Evolutionary conservation across 345 rosid genomes (phyloP), one percentile per base, ranked within the genome.

Genomic region (Gossypium longicalyx): DNA sequence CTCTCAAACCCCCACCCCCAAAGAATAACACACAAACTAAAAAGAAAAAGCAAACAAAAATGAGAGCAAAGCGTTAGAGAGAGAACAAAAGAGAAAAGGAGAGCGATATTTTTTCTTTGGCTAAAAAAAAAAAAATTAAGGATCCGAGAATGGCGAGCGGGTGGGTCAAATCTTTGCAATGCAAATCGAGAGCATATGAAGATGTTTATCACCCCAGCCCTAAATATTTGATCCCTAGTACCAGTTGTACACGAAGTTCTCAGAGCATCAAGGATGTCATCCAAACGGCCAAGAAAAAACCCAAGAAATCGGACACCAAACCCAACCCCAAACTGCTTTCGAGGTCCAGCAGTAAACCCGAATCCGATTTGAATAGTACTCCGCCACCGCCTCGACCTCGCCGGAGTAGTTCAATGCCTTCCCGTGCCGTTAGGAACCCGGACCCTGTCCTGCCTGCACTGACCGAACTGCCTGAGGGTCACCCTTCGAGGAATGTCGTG

Each of bases 161-260:
- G 67, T 95, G 99, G 99, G 88, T 95, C 64, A 95, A 93, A 77
- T 93, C 98, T 2, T 71, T 91, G 58, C 98, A 93, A 59, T 95
- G 99, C 88, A 95, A 88, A 77, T 93, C 99, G 0, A 87, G 92
- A 77, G 98, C 99, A 34, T 87, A 83, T 64, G 98, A 95, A 4
- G 99, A 95, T 82, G 98, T 93, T 75, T 80, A 83, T 78, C 86
- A 74, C 60, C 91, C 96, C 4, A 77, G 25, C 43, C 85, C 89
- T 1, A 87, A 82, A 60, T 80, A 70, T 79, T 77, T 83, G 15
- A 64, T 88, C 19, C 79, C 92, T 73, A 81, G 87, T 73, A 80
- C 91, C 68, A 89, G 97, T 70, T 95, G 99, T 81, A 82, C 90
- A 27, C 87, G 78, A 43, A 80, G 77, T 76, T 75, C 90, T 23